Evolutionary conservation across 345 rosid genomes (phyloP), one percentile per base, ranked within the genome.

Genomic region (Pseudoturritis turrita): DNA sequence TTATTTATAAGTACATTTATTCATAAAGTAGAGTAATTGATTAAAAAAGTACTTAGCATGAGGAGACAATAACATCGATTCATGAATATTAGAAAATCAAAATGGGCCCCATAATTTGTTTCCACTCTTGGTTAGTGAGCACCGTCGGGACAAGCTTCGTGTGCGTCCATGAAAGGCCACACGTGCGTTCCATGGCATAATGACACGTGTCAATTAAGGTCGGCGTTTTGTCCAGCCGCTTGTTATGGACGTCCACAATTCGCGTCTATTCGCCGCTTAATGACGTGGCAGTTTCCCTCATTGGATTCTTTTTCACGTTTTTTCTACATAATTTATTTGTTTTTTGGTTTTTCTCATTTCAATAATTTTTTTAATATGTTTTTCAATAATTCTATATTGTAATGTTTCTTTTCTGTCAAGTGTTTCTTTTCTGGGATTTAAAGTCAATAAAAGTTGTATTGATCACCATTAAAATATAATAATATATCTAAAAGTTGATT

Each of bases 51-150:
- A 25, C 40, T 49, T 13, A 46, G 60, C 62, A 59, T 11, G 53
- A 62, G 65, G 70, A 68, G 70, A 70, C 79, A 63, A 70, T 47
- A 28, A 36, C 67, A 70, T 76, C 64, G 79, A 76, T 63, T 62
- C 71, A 40, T 39, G 65, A 69, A 76, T 76, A 70, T 63, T 54
- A 63, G 53, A 62, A 63, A 70, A 76, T 70, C 66, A 62, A 70
- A 28, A 2, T 40, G 54, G 66, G 75, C 1, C 47, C 65, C 54
- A 23, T 11, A 0, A 23, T 15, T 40, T 55, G 21, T 41, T 39
- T 46, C 26, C 7, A 36, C 19, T 65, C 60, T 57, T 39, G 41
- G 40, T 8, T 60, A 36, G 28, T 14, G 51, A 26, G 58, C 79
- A 75, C 74, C 79, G 74, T 50, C 74, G 68, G 19, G 46, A 36